Evolutionary conservation across 257 asterid genomes (phyloP).

Genomic region (Misopates orontium): DNA sequence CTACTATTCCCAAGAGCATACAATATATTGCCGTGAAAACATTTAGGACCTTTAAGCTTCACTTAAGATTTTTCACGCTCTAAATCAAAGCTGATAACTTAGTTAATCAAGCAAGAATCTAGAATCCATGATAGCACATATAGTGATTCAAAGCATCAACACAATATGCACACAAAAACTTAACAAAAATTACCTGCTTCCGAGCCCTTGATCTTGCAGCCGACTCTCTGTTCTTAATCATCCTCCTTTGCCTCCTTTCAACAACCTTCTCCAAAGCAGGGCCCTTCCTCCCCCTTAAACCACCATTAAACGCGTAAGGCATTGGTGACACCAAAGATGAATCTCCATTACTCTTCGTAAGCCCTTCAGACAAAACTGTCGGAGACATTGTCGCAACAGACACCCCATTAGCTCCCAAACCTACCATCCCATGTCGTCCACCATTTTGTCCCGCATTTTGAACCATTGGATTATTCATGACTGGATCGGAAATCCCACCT

Average conservation of each 20-base stretch:
- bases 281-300: constrained; percentile 64
- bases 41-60: too few relatives aligned
- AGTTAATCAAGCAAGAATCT: not conserved
- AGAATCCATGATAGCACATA: constrained; percentile 5
- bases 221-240: constrained; percentile 92
- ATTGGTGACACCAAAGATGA: constrained; percentile 69
- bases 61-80: too few relatives aligned
- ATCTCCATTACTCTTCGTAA: constrained; percentile 69
- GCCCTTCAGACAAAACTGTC: constrained; percentile 71
- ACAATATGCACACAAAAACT: not conserved
- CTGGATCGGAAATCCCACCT: constrained; percentile 50
- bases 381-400: constrained; percentile 53
- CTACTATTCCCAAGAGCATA: too few relatives aligned
- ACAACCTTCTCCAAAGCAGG: constrained; percentile 83
- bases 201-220: constrained; percentile 98
- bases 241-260: constrained; percentile 95
- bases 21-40: too few relatives aligned
- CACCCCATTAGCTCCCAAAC: constrained; percentile 56
- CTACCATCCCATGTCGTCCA: constrained; percentile 61
- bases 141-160: not conserved
- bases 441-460: constrained; percentile 47
- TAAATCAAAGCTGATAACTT: not conserved
- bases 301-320: constrained; percentile 70
- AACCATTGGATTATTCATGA: constrained; percentile 38
- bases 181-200: constrained; percentile 67